Conservation (phyloP, 306 rosid species). For the Malus orientalis region DNA sequence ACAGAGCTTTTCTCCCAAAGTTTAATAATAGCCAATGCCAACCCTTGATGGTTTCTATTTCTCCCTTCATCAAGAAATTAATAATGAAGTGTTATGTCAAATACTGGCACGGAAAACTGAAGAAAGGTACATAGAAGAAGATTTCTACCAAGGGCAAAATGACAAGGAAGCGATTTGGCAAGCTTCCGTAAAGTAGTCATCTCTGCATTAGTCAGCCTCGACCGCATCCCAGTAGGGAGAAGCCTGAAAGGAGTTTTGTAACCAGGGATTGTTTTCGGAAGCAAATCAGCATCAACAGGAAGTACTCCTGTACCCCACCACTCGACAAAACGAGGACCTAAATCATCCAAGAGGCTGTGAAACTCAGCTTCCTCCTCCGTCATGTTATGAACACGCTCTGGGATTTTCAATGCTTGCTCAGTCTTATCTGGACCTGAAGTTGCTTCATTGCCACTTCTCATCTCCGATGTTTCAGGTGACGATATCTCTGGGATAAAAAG, state of each 20-base stretch:
- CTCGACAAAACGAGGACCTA: constrained; percentile 88
- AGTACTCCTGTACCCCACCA: constrained; percentile 97
- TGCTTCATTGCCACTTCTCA: constrained; percentile 21
- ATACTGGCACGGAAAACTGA: constrained; percentile 2
- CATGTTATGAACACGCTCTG: constrained; percentile 28
- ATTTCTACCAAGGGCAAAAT: constrained; percentile 87
- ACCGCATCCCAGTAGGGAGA: constrained; percentile 79
- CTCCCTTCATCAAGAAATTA: constrained; percentile 49
- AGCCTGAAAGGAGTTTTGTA: constrained; percentile 86
- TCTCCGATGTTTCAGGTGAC: constrained; percentile 22
- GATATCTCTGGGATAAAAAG: constrained; percentile 70
- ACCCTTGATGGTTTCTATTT: constrained; percentile 91
- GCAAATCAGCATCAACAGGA: constrained; percentile 94
- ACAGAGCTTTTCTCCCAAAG: constrained; percentile 93
- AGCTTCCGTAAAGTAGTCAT: constrained; percentile 66
- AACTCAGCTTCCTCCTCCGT: constrained; percentile 73
- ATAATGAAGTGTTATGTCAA: constrained; percentile 19
- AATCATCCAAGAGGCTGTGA: constrained; percentile 57
- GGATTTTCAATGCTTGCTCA: constrained; percentile 22
- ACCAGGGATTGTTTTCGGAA: constrained; percentile 66
- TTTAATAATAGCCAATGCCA: constrained; percentile 73
- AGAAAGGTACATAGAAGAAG: constrained; percentile 2
- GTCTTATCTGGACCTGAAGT: constrained; percentile 28
- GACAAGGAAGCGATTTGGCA: constrained; percentile 85
- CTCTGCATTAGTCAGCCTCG: constrained; percentile 68